These are phyloP conservation scores for Ophiobolus disseminans DNA, from an alignment of 2,329 filamentous ascomycete genomes.

Conservation along the genomic window DNA sequence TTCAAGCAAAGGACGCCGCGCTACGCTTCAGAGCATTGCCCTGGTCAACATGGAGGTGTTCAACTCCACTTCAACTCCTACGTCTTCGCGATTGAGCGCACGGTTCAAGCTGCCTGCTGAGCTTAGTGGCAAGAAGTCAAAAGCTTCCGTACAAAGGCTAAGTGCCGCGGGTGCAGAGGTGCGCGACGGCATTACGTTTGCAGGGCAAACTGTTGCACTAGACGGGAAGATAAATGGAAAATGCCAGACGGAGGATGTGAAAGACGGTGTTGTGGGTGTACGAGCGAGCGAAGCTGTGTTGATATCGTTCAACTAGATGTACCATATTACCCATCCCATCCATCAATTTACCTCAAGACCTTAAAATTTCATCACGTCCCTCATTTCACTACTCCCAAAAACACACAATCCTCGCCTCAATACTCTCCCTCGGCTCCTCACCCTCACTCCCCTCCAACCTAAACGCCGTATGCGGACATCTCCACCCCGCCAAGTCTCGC, in stretches of 20 bases:
- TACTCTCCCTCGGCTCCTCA: slow-evolving; percentile 30
- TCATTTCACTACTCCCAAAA: slow-evolving; percentile 20
- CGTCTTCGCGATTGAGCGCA: slow-evolving; percentile 5
- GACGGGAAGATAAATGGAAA: slow-evolving; percentile 16
- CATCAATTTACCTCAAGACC: too few species aligned
- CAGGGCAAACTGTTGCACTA: slow-evolving; percentile 11
- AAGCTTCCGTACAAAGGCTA: slow-evolving; percentile 10
- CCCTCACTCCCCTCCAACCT: slow-evolving; percentile 17
- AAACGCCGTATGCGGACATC: slow-evolving; percentile 38
- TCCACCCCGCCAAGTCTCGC: slow-evolving; percentile 22
- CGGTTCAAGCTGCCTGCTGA: slow-evolving; percentile 12
- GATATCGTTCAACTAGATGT: slow-evolving; percentile 1
- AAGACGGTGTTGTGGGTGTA: slow-evolving; percentile 10
- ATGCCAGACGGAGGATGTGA: slow-evolving; percentile 6
- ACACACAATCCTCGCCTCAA: slow-evolving; percentile 31
- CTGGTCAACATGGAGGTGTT: slow-evolving; percentile 23
- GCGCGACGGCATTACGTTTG: slow-evolving; percentile 13
- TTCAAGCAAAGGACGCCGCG: neutral
- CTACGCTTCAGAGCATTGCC: slow-evolving; percentile 15
- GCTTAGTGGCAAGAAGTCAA: slow-evolving; percentile 4
- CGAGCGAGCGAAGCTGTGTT: slow-evolving; percentile 16
- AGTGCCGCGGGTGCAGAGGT: slow-evolving; percentile 20
- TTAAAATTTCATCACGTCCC: too few species aligned
- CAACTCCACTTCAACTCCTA: slow-evolving; percentile 17
- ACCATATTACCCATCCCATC: slow-evolving; percentile 11